phyloP scores from a whole-genome alignment of 352 stramenopile species.

The Phytophthora hybrid region DNA sequence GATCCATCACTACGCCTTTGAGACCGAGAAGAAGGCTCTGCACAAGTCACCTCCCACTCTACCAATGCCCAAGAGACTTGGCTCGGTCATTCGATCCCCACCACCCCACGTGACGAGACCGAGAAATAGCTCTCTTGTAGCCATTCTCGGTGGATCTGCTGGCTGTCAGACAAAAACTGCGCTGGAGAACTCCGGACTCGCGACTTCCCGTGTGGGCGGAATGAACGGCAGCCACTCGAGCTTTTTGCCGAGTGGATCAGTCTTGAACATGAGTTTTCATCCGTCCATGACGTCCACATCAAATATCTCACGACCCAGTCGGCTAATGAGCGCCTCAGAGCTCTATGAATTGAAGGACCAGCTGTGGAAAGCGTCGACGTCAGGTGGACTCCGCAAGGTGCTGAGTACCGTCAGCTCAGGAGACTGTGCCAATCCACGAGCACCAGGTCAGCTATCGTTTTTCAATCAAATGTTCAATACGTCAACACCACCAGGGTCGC shows the following conservation, averaged over 20 bases:
- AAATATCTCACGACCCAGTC: constrained; percentile 31
- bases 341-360: constrained; percentile 54
- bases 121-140: constrained; percentile 26
- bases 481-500: constrained; percentile 16
- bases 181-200: constrained; percentile 16
- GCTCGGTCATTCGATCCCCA: constrained; percentile 4
- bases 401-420: background rate
- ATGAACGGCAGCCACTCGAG: constrained; percentile 27
- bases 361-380: constrained; percentile 38
- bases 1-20: constrained; percentile 13
- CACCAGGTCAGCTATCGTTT: constrained; percentile 37
- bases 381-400: background rate
- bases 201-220: constrained; percentile 11
- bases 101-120: background rate
- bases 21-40: background rate
- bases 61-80: constrained; percentile 34
- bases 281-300: constrained; percentile 16
- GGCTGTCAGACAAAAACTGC: background rate
- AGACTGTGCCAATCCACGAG: background rate
- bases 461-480: constrained; percentile 53
- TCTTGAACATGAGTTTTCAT: constrained; percentile 22
- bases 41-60: constrained; percentile 15
- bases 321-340: constrained; percentile 40
- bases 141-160: constrained; percentile 29
- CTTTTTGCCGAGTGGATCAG: constrained; percentile 41